Percentiles rank a stretch among this genome's conserved stretches.
phyloP scores from a whole-genome alignment of 2,329 filamentous ascomycete species.

The Penicillium sp. region DNA sequence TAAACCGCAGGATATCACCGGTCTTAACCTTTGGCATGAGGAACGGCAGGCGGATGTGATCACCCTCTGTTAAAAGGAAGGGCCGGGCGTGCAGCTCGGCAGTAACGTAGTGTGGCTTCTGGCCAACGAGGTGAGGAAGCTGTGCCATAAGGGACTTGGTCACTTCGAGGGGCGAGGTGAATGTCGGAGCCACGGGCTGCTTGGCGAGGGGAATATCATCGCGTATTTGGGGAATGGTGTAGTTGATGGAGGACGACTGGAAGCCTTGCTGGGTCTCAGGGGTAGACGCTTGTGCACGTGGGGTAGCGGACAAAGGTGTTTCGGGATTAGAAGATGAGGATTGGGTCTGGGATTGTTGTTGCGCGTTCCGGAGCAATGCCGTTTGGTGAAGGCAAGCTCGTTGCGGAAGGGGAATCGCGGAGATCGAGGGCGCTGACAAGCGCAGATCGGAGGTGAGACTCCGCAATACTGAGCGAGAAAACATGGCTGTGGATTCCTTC shows the following conservation, averaged over 20 bases:
- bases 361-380: conserved; percentile 25
- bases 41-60: conserved; percentile 75
- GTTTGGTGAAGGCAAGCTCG: conserved; percentile 46
- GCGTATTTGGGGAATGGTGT: conserved; percentile 22
- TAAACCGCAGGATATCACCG: conserved; percentile 83
- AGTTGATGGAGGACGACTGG: conserved; percentile 7
- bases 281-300: conserved; percentile 27
- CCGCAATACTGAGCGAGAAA: conserved; percentile 37
- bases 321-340: conserved; percentile 31
- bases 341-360: conserved; percentile 29
- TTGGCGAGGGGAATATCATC: conserved; percentile 32
- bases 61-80: conserved; percentile 60
- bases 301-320: conserved; percentile 27
- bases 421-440: conserved; percentile 22
- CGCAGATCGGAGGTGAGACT: conserved; percentile 30
- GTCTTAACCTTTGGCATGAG: conserved; percentile 72
- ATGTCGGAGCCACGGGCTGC: conserved; percentile 39
- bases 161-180: conserved; percentile 40
- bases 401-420: conserved; percentile 29
- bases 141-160: conserved; percentile 42
- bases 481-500: conserved; percentile 29
- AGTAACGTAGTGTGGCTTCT: conserved; percentile 49
- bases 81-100: conserved; percentile 51
- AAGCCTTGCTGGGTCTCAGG: conserved; percentile 11
- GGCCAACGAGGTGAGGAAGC: conserved; percentile 46